Conservation (phyloP, 257 asterid species). For the Primulina eburnea region DNA sequence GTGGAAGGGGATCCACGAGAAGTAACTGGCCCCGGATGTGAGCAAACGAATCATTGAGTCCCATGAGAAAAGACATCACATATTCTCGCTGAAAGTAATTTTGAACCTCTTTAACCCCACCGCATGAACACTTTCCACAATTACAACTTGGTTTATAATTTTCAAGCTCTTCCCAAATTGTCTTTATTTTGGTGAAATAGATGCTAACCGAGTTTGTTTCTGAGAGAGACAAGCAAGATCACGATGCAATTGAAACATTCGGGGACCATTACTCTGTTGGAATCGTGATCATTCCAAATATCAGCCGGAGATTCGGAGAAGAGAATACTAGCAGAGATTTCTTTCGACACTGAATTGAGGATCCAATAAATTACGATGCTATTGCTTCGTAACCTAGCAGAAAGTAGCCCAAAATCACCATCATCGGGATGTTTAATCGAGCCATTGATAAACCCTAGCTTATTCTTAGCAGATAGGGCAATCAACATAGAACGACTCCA, state of each 20-base stretch:
- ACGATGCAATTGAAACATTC: neutral
- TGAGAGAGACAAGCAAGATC: too few species aligned
- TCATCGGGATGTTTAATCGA: neutral
- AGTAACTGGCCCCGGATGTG: neutral
- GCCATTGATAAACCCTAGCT: neutral
- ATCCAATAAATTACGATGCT: neutral
- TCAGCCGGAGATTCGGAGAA: neutral
- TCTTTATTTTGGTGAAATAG: constrained; percentile 1
- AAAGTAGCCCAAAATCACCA: neutral
- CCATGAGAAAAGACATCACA: neutral
- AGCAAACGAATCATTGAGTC: neutral
- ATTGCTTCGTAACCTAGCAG: neutral
- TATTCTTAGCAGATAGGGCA: too few species aligned
- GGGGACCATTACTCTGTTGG: neutral
- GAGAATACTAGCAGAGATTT: neutral
- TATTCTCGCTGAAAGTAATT: neutral
- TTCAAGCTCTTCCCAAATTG: neutral
- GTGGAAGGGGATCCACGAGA: neutral
- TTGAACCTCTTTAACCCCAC: neutral
- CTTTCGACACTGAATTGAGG: neutral
- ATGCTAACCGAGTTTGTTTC: too few species aligned
- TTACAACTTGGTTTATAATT: neutral
- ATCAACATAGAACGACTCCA: too few species aligned
- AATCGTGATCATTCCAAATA: neutral
- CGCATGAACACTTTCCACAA: neutral